Percentiles rank a stretch among this genome's conserved stretches.
Evolutionary conservation across 352 stramenopile genomes (phyloP).

Genomic region (Globisporangium lucens): DNA sequence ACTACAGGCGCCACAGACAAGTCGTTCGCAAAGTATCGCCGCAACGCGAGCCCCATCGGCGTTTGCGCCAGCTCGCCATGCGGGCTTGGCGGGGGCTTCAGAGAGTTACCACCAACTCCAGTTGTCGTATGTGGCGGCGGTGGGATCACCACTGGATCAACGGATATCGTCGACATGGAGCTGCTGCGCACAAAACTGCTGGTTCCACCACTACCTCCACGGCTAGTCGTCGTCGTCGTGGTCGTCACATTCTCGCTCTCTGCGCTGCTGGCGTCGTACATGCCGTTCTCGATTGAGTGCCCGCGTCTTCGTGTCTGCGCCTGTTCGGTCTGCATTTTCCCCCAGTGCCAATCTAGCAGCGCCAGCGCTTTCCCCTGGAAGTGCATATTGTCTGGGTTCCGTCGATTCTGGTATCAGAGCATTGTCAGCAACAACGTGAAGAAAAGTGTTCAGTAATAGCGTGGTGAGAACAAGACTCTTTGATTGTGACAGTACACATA

Average conservation of each 20-base stretch:
- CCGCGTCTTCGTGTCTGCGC: constrained; percentile 5
- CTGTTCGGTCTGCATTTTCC: constrained; percentile 43
- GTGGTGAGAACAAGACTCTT: not conserved
- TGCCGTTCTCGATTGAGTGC: constrained; percentile 17
- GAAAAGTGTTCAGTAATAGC: not conserved
- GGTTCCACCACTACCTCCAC: not conserved
- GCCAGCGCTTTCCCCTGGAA: constrained; percentile 86
- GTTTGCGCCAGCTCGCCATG: constrained; percentile 54
- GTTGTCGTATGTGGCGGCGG: not conserved
- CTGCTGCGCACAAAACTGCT: constrained; percentile 15
- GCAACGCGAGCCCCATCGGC: constrained; percentile 51
- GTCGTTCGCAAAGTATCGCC: constrained; percentile 48
- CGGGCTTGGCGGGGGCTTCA: constrained; percentile 22
- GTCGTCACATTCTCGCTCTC: not conserved
- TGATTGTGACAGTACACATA: not conserved
- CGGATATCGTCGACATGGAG: constrained; percentile 9
- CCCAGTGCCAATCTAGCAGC: constrained; percentile 84
- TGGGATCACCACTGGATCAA: constrained; percentile 22
- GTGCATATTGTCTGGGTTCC: constrained; percentile 84
- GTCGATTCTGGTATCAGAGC: constrained; percentile 40
- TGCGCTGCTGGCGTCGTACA: constrained; percentile 8
- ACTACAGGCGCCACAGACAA: constrained; percentile 5
- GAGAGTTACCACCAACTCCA: not conserved
- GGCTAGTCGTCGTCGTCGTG: not conserved
- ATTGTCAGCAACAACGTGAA: not conserved